Evolutionary conservation across 78 protist genomes (phyloP).

Genomic region (Isochrysis galbana): DNA sequence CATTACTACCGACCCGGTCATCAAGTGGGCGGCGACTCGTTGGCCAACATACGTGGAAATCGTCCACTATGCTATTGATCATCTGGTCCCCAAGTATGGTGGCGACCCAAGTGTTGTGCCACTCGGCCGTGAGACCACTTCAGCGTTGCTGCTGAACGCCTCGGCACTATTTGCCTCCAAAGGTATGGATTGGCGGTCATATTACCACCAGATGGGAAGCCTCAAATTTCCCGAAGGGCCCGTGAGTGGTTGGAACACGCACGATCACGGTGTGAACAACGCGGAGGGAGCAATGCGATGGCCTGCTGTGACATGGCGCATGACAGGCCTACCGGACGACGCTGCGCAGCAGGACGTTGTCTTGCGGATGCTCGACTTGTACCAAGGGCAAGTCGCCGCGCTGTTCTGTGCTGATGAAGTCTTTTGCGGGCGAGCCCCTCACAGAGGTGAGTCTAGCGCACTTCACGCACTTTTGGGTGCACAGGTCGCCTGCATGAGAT

Average conservation of each 20-base stretch:
- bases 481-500: too few species aligned
- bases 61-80: neutral
- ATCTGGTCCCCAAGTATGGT: neutral
- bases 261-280: conserved; percentile 23
- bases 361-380: neutral
- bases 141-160: neutral
- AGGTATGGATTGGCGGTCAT: neutral
- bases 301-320: neutral
- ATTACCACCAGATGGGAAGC: neutral
- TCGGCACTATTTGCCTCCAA: neutral
- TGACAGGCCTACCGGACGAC: neutral
- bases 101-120: neutral
- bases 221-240: neutral
- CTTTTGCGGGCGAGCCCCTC: conserved; percentile 5
- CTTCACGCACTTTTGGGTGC: too few species aligned
- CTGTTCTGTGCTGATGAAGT: conserved; percentile 21
- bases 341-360: neutral
- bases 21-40: conserved; percentile 9
- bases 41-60: neutral
- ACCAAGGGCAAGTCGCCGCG: neutral
- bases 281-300: neutral
- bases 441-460: too few species aligned
- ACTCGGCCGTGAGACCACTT: neutral
- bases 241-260: neutral
- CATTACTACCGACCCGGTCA: neutral